Conservation (phyloP, 768 basidiomycete species). For the Tricholoma terreum region DNA sequence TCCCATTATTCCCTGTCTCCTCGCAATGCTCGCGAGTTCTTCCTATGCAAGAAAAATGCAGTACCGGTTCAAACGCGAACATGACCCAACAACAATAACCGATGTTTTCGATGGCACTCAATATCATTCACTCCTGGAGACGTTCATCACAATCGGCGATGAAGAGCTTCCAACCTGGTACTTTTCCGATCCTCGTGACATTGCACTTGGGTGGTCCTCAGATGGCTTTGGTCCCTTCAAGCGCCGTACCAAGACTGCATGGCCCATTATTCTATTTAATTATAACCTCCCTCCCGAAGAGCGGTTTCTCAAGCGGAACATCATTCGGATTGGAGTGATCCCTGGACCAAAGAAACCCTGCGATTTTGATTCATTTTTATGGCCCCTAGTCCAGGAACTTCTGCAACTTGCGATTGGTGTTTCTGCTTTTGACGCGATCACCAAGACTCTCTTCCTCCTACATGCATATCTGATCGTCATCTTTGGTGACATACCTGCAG, state of each 20-base stretch:
- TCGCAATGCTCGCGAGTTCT: constrained; percentile 8
- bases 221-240: too few species aligned
- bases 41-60: too few species aligned
- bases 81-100: too few species aligned
- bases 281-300: too few species aligned
- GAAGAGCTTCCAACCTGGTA: too few species aligned
- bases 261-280: constrained; percentile 37
- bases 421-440: neutral
- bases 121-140: constrained; percentile 22
- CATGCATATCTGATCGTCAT: too few species aligned
- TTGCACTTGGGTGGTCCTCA: constrained; percentile 29
- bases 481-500: constrained; percentile 17
- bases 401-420: neutral
- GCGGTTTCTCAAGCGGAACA: too few species aligned
- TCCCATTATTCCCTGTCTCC: constrained; percentile 28
- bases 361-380: too few species aligned
- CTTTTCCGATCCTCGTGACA: constrained; percentile 26
- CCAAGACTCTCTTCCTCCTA: too few species aligned
- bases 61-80: too few species aligned
- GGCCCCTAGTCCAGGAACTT: neutral
- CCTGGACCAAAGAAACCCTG: too few species aligned
- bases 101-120: neutral
- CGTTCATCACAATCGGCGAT: constrained; percentile 12
- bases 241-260: constrained; percentile 8
- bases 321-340: too few species aligned